Evolutionary conservation across 805 yeast genomes (phyloP).

Genomic region (Saccharomycopsis vini): DNA sequence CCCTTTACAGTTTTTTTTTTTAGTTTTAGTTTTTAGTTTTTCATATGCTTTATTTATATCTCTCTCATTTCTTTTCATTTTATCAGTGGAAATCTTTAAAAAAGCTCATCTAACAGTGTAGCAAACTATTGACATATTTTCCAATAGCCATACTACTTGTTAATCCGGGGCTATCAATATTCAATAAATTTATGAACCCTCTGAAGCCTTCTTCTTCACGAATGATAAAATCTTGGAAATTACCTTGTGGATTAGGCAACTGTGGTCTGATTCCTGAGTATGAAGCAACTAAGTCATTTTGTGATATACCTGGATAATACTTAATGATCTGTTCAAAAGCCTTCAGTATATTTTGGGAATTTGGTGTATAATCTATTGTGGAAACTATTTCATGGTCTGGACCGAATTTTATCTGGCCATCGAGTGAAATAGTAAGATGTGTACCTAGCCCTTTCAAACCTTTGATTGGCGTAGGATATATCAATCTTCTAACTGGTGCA

Average conservation of each 20-base stretch:
- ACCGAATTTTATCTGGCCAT: constrained; percentile 74
- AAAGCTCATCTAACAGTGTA: not conserved
- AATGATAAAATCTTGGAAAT: constrained; percentile 67
- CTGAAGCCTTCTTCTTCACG: constrained; percentile 60
- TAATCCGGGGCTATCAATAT: constrained; percentile 87
- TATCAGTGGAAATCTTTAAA: not conserved
- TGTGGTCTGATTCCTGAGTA: constrained; percentile 86
- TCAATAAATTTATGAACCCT: constrained; percentile 72
- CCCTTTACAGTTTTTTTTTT: not conserved
- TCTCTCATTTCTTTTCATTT: not conserved
- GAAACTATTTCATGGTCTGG: constrained; percentile 81
- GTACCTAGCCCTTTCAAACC: constrained; percentile 75
- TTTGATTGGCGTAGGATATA: constrained; percentile 76
- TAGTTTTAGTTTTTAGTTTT: too few species aligned
- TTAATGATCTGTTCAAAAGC: constrained; percentile 51
- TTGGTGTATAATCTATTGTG: constrained; percentile 40
- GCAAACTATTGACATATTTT: constrained; percentile 42
- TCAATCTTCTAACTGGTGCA: constrained; percentile 38
- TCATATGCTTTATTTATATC: not conserved
- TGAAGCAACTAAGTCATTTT: constrained; percentile 47
- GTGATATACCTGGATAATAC: constrained; percentile 55
- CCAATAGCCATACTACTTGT: constrained; percentile 81
- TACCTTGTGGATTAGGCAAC: constrained; percentile 36
- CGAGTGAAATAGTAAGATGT: constrained; percentile 76
- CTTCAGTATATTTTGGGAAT: constrained; percentile 36